phyloP scores from a whole-genome alignment of 2,329 filamentous ascomycete species.

The Leptographium radiaticola region DNA sequence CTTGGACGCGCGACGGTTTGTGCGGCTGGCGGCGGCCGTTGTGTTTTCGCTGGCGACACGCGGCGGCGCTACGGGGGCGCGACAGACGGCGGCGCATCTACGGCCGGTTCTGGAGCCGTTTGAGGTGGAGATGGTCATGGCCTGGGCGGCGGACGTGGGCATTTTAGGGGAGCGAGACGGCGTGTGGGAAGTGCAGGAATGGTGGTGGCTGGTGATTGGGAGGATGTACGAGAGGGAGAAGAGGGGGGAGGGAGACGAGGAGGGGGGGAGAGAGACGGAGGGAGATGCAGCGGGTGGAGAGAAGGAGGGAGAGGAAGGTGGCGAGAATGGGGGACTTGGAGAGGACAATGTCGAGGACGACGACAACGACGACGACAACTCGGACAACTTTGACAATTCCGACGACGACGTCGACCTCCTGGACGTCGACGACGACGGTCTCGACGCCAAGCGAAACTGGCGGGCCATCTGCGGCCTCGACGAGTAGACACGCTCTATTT shows the following conservation, averaged over 20 bases:
- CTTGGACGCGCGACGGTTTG: slow-evolving; percentile 47
- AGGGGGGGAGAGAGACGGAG: background rate
- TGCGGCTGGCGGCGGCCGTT: slow-evolving; percentile 47
- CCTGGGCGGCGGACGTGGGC: slow-evolving; percentile 44
- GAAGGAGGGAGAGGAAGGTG: background rate
- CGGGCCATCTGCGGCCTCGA: background rate
- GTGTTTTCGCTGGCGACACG: slow-evolving; percentile 50
- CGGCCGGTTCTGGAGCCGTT: slow-evolving; percentile 47
- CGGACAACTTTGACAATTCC: background rate
- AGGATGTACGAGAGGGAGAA: slow-evolving; percentile 13
- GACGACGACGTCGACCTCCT: background rate
- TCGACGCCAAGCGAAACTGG: background rate
- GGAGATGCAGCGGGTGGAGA: background rate
- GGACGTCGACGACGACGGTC: background rate
- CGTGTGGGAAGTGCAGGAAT: slow-evolving; percentile 37
- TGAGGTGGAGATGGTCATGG: slow-evolving; percentile 44
- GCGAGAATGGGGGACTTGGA: background rate
- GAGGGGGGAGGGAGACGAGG: background rate
- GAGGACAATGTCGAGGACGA: background rate
- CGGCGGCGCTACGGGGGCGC: slow-evolving; percentile 42
- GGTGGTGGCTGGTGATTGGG: slow-evolving; percentile 55
- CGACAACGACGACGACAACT: background rate
- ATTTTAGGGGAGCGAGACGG: slow-evolving; percentile 30
- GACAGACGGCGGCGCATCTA: slow-evolving; percentile 41
- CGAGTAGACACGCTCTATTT: no score